These are phyloP conservation scores for Fistulifera pelliculosa DNA, from an alignment of 108 stramenopile genomes.

Conservation along the genomic window DNA sequence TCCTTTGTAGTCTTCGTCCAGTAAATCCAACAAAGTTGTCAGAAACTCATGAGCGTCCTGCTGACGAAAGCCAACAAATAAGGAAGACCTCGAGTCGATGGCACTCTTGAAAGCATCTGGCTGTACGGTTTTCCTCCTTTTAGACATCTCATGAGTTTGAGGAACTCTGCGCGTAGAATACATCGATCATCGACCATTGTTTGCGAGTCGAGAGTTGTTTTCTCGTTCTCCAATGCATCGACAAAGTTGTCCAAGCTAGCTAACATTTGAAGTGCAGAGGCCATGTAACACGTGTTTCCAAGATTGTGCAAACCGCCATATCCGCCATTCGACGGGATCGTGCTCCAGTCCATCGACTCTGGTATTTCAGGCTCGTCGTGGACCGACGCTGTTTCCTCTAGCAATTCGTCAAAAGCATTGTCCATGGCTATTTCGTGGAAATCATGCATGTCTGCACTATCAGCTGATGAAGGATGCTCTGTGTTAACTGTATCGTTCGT, in stretches of 20 bases:
- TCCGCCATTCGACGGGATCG: background rate
- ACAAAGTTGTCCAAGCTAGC: slow-evolving; percentile 10
- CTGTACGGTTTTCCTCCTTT: slow-evolving; percentile 19
- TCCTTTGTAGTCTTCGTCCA: slow-evolving; percentile 44
- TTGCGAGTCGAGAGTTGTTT: too few relatives aligned
- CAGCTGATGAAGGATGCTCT: too few relatives aligned
- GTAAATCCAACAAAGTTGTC: slow-evolving; percentile 41
- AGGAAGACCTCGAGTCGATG: slow-evolving; percentile 30
- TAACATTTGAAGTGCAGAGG: slow-evolving; percentile 60
- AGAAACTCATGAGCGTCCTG: slow-evolving; percentile 63
- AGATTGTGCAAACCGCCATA: slow-evolving; percentile 36
- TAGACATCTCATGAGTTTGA: background rate
- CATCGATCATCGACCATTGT: background rate
- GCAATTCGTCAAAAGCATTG: too few relatives aligned
- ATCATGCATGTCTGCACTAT: too few relatives aligned
- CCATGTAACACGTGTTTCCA: slow-evolving; percentile 81
- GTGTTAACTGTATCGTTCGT: too few relatives aligned
- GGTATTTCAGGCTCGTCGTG: too few relatives aligned
- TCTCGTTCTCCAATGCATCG: background rate
- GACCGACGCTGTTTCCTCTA: too few relatives aligned
- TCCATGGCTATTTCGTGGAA: too few relatives aligned
- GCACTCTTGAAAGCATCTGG: slow-evolving; percentile 31
- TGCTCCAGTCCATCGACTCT: too few relatives aligned
- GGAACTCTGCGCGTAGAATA: background rate
- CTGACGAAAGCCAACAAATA: slow-evolving; percentile 47